These are phyloP conservation scores for Scolecobasidium constrictum DNA, from an alignment of 2,329 filamentous ascomycete genomes.

Conservation along the genomic window DNA sequence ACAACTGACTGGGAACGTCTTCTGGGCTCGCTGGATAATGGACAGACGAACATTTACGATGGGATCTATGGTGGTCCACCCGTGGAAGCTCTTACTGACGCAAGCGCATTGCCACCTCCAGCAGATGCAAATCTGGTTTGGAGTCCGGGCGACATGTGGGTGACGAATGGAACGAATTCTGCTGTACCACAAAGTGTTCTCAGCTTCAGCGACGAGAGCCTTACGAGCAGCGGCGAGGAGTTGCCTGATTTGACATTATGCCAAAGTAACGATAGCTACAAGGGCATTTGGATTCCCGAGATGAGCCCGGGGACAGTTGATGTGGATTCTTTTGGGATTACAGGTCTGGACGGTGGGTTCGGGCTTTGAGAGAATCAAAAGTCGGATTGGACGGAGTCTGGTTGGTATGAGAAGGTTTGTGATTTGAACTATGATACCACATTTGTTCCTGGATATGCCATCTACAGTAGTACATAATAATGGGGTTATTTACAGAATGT, in stretches of 20 bases:
- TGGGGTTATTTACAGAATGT: too few species aligned
- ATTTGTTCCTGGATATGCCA: too few species aligned
- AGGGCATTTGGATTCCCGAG: slow-evolving; percentile 18
- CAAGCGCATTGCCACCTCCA: slow-evolving; percentile 13
- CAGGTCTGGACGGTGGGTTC: slow-evolving; percentile 27
- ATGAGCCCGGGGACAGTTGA: neutral
- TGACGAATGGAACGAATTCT: slow-evolving; percentile 15
- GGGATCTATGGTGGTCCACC: slow-evolving; percentile 63
- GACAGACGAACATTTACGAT: slow-evolving; percentile 69
- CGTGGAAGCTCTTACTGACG: slow-evolving; percentile 11
- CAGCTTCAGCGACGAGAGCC: slow-evolving; percentile 49
- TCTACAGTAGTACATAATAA: too few species aligned
- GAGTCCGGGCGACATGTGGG: slow-evolving; percentile 26
- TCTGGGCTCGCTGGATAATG: slow-evolving; percentile 64
- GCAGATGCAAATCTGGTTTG: slow-evolving; percentile 18
- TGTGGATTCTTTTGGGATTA: neutral
- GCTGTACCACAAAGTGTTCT: slow-evolving; percentile 41
- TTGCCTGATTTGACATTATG: slow-evolving; percentile 15
- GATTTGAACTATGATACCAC: too few species aligned
- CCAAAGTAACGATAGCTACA: slow-evolving; percentile 13
- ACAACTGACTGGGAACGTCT: slow-evolving; percentile 73
- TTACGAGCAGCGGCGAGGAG: slow-evolving; percentile 41
- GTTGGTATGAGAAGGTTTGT: neutral
- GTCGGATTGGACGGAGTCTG: neutral
- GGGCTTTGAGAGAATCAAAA: slow-evolving; percentile 20